A percentile compares a stretch with the other conserved stretches of the same genome.
Conservation (phyloP, 768 basidiomycete genomes). For the Phanerochaete sordida region DNA sequence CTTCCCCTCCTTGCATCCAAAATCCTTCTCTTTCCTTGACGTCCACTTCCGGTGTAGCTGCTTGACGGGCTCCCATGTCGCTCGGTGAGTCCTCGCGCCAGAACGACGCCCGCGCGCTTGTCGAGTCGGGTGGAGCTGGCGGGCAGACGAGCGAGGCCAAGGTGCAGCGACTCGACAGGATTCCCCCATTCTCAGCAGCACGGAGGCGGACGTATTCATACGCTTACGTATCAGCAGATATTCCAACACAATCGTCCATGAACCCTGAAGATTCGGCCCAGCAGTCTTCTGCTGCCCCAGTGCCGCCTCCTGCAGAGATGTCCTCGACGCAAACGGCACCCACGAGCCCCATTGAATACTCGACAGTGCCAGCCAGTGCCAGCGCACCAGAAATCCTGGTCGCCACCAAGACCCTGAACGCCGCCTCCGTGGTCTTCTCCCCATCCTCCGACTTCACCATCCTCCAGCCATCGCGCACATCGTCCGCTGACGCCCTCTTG, state of each 20-base stretch:
- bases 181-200: neutral
- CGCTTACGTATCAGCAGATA: slow-evolving; percentile 8
- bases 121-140: neutral
- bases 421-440: slow-evolving; percentile 15
- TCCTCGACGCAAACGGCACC: slow-evolving; percentile 12
- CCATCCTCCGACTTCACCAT: slow-evolving; percentile 15
- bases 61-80: slow-evolving; percentile 16
- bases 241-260: neutral
- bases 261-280: neutral
- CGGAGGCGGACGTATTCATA: slow-evolving; percentile 2
- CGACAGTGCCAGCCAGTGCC: slow-evolving; percentile 13
- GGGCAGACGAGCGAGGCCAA: neutral
- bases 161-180: neutral
- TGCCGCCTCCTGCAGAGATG: slow-evolving; percentile 4
- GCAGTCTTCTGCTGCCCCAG: slow-evolving; percentile 1
- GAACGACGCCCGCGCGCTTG: neutral
- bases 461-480: slow-evolving; percentile 5
- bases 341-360: slow-evolving; percentile 15
- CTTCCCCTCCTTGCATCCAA: slow-evolving; percentile 16
- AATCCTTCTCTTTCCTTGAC: slow-evolving; percentile 9
- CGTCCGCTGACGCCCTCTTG: slow-evolving; percentile 1
- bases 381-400: slow-evolving; percentile 18
- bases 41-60: slow-evolving; percentile 1
- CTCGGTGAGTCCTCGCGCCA: slow-evolving; percentile 17
- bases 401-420: slow-evolving; percentile 9